These are phyloP conservation scores for Pascua guehoae DNA, from an alignment of 1,284 basidiomycete genomes.

Conservation along the genomic window DNA sequence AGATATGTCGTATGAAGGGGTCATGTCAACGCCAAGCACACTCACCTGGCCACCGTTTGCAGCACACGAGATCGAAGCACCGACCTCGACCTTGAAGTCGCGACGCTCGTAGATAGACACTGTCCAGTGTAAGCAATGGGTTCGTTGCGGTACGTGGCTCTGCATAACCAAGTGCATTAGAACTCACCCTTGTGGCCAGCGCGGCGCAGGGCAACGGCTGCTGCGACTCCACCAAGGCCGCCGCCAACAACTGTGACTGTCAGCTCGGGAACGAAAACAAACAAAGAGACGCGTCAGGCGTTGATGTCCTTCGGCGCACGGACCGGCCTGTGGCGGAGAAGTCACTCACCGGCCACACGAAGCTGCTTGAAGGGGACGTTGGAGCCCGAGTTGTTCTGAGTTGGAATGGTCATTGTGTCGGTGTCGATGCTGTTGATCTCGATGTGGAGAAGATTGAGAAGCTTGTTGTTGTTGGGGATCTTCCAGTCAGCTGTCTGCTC, in stretches of 20 bases:
- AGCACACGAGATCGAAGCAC: constrained; percentile 41
- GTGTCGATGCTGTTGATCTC: too few relatives aligned
- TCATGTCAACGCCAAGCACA: too few relatives aligned
- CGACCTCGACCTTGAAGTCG: constrained; percentile 40
- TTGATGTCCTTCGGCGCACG: too few relatives aligned
- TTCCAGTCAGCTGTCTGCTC: too few relatives aligned
- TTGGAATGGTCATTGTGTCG: not conserved
- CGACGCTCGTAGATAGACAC: constrained; percentile 39
- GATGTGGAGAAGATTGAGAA: too few relatives aligned
- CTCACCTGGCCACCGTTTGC: constrained; percentile 26
- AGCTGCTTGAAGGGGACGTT: constrained; percentile 13
- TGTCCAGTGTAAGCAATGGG: not conserved
- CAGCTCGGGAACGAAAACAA: not conserved
- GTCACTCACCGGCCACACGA: constrained; percentile 11
- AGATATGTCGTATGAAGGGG: too few relatives aligned
- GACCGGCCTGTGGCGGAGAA: not conserved
- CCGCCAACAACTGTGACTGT: constrained; percentile 28
- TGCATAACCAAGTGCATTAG: too few relatives aligned
- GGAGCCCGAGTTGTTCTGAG: not conserved
- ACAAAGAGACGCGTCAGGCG: not conserved
- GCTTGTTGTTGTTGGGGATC: too few relatives aligned
- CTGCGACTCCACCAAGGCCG: constrained; percentile 34
- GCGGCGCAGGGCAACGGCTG: constrained; percentile 35
- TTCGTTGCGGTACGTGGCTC: not conserved
- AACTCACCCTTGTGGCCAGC: constrained; percentile 26